A percentile compares a stretch with the other conserved stretches of the same genome.
Evolutionary conservation across 306 rosid genomes (phyloP).

Genomic region (Acacia crassicarpa): DNA sequence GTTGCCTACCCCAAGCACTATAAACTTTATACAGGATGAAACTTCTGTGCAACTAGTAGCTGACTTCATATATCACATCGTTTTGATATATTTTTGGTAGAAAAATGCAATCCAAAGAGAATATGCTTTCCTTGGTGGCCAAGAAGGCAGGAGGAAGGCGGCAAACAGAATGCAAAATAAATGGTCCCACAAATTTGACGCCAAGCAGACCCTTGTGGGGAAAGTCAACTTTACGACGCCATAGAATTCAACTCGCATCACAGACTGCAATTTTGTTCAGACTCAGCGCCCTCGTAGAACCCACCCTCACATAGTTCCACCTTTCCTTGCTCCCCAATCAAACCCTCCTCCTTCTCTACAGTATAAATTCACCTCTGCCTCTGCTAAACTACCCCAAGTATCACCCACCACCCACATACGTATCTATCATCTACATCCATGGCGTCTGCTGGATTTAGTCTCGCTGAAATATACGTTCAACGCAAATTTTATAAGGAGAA

Average conservation of each 20-base stretch:
- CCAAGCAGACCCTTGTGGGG: background rate
- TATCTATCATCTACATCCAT: background rate
- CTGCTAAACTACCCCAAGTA: background rate
- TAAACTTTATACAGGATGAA: too few species aligned
- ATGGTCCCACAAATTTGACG: background rate
- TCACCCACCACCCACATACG: too few species aligned
- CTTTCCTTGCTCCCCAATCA: background rate
- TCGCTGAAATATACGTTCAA: constrained; percentile 19
- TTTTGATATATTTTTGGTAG: background rate
- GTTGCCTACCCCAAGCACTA: too few species aligned
- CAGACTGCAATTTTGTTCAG: background rate
- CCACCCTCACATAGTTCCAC: background rate
- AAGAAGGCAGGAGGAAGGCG: background rate
- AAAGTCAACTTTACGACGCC: background rate
- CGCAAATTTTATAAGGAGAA: constrained; percentile 11
- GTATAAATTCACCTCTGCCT: background rate
- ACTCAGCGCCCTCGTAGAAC: background rate
- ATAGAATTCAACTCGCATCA: background rate
- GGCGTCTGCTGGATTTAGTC: background rate
- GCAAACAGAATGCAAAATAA: background rate
- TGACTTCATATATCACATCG: background rate
- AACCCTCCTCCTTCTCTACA: background rate
- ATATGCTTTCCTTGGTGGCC: background rate
- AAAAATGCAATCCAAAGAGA: background rate
- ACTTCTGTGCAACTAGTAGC: background rate